Evolutionary conservation across 768 basidiomycete species (phyloP), one percentile per base, ranked within the genome.

Genomic region (Russula emetica): DNA sequence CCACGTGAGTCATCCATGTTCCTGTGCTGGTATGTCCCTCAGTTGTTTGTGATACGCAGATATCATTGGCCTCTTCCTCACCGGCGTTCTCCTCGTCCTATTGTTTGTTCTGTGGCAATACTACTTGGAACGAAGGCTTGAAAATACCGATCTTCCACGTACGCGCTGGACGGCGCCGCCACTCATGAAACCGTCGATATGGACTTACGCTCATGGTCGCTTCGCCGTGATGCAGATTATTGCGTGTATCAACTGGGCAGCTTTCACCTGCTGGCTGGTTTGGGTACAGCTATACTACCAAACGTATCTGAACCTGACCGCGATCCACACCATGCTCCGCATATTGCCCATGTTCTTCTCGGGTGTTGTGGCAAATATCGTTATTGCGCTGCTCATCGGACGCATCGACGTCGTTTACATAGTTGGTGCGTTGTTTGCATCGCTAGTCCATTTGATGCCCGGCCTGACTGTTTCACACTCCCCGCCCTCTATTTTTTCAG

Each of bases 251-350:
- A 82, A 83, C 57, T 88, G 84, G 83, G 78, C 80, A 50, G 74
- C 79, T 3, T 88, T 88, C 75, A 68, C 79, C 9, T 71, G 75
- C 16, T 88, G 82, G 81, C 70, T 71, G 2, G 82, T 84, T 69
- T 84, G 81, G 81, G 72, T 73, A 24, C 79, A 90, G 84, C 70
- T 91, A 6, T 91, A 85, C 70, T 92, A 90, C 71, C 88, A 92
- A 69, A 78, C 83, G 53, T 92, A 85, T 70, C 67, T 78, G 16
- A 69, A 74, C 0, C 78, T 85, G 5, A 78, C 74, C 0, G 85
- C 89, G 0, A 74, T 92, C 18, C 74, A 77, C 14, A 82, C 86
- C 0, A 87, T 89, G 72, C 65, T 88, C 24, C 82, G 88, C 2
- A 74, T 92, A 55, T 62, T 91, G 1, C 90, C 90, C 0, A 89